Evolutionary conservation across 2,329 filamentous ascomycete species (phyloP).

Genomic region (Ceratocystis colombiana): DNA sequence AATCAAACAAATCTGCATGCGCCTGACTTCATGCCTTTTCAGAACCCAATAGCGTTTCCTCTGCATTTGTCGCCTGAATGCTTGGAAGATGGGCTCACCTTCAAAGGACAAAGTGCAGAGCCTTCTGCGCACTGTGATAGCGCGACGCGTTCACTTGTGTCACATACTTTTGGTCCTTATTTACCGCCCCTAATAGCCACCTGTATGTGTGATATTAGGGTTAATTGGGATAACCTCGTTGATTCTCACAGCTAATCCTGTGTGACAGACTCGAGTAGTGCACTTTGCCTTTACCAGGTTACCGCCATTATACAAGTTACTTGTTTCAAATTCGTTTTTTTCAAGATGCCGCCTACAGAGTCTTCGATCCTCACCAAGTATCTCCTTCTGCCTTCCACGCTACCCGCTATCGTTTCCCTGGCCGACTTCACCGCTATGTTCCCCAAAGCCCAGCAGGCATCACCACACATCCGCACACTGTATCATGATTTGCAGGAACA

Average conservation of each 20-base stretch:
- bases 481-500: slow-evolving; percentile 73
- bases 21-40: background rate
- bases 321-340: too few relatives aligned
- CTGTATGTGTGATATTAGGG: slow-evolving; percentile 3
- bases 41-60: background rate
- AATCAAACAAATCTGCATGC: background rate
- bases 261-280: background rate
- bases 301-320: too few relatives aligned
- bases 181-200: background rate
- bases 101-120: background rate
- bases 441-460: slow-evolving; percentile 52
- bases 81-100: too few relatives aligned
- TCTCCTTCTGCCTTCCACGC: slow-evolving; percentile 62
- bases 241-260: background rate
- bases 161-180: slow-evolving; percentile 19
- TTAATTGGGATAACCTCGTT: slow-evolving; percentile 8
- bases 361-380: slow-evolving; percentile 65
- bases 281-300: background rate
- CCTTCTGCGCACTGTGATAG: slow-evolving; percentile 16
- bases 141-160: slow-evolving; percentile 19
- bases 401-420: slow-evolving; percentile 63
- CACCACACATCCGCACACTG: slow-evolving; percentile 57
- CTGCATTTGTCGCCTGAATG: too few relatives aligned
- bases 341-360: slow-evolving; percentile 61
- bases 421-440: slow-evolving; percentile 69